Percentiles rank a stretch among this genome's conserved stretches.
Conservation (phyloP, 1,139 yeast species). For the Sugiyamaella grinbergsii region DNA sequence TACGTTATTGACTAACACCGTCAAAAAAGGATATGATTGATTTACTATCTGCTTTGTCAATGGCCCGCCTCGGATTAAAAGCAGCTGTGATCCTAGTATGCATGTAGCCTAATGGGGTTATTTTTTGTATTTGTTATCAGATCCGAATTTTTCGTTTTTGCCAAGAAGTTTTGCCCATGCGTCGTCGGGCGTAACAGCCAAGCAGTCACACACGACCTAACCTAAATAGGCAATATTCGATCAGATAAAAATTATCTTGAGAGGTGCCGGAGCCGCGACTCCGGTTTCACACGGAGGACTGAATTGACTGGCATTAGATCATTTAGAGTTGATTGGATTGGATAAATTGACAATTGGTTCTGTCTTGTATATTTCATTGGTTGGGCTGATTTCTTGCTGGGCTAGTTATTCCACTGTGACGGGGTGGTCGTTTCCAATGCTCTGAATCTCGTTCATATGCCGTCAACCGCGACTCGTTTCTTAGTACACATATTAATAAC, state of each 20-base stretch:
- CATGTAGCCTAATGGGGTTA: conserved; percentile 3
- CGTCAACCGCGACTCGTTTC: no score
- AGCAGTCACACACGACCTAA: background rate
- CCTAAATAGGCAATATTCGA: conserved; percentile 3
- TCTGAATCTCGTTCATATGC: no score
- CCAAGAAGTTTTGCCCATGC: conserved; percentile 3
- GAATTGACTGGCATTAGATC: background rate
- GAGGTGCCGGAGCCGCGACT: background rate
- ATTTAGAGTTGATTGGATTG: no score
- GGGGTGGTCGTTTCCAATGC: no score
- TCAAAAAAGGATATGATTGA: no score
- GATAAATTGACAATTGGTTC: no score
- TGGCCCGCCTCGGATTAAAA: background rate
- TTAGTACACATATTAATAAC: no score
- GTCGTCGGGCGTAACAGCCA: background rate
- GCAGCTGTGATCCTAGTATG: background rate
- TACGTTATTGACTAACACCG: no score
- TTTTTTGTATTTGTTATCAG: conserved; percentile 7
- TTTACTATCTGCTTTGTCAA: background rate
- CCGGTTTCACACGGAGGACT: no score
- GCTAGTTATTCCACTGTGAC: no score
- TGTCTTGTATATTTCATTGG: no score
- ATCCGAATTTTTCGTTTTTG: conserved; percentile 16
- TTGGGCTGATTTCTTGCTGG: no score
- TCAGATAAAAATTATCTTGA: conserved; percentile 7